phyloP scores from a whole-genome alignment of 2,329 filamentous ascomycete genomes.

The Penicillium sp. region DNA sequence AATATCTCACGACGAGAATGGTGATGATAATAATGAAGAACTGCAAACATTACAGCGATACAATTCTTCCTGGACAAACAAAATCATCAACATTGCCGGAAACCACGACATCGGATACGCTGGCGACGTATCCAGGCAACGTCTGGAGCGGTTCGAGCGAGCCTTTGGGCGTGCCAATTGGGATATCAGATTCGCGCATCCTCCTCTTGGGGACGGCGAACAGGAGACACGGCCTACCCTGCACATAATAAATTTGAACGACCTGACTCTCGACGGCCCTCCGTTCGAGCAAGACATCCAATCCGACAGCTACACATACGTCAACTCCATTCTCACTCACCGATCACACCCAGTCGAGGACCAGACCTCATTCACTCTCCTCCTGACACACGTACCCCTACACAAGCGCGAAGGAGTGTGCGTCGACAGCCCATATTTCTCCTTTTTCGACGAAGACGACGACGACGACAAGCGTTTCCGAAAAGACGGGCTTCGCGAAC shows the following conservation, averaged over 20 bases:
- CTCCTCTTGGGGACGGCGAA: constrained; percentile 25
- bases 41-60: constrained; percentile 42
- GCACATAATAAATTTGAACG: constrained; percentile 81
- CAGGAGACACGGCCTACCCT: constrained; percentile 53
- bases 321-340: constrained; percentile 56
- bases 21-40: constrained; percentile 24
- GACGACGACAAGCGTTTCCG: constrained; percentile 51
- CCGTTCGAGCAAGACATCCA: constrained; percentile 65
- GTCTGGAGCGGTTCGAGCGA: constrained; percentile 75
- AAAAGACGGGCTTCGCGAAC: constrained; percentile 63
- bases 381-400: constrained; percentile 88
- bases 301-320: constrained; percentile 69
- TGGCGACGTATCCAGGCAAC: constrained; percentile 75
- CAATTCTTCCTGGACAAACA: constrained; percentile 61
- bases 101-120: constrained; percentile 98
- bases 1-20: constrained; percentile 17
- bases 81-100: constrained; percentile 84
- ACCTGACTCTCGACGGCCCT: constrained; percentile 88
- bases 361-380: constrained; percentile 67
- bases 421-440: constrained; percentile 77
- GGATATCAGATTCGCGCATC: constrained; percentile 71
- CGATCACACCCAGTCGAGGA: constrained; percentile 59
- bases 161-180: constrained; percentile 88
- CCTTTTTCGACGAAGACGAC: constrained; percentile 66
- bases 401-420: constrained; percentile 80